Conservation (phyloP, 73 alveolate genomes). For the Tetrahymena thermophila region DNA sequence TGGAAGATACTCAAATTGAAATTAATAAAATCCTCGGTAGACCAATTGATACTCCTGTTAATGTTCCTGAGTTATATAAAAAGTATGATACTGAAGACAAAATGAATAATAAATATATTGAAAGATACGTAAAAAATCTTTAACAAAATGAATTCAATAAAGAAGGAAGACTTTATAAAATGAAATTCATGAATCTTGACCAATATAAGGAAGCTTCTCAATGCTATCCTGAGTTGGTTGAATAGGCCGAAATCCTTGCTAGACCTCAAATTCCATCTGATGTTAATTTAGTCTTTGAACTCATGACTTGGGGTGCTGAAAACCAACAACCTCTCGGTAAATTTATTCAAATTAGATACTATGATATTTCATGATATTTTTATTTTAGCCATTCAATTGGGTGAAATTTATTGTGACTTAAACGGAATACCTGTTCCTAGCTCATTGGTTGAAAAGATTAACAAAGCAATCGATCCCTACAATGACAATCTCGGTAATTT, state of each 20-base stretch:
- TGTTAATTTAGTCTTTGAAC: background rate
- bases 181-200: background rate
- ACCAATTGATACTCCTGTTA: background rate
- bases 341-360: background rate
- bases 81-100: background rate
- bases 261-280: background rate
- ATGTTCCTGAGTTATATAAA: background rate
- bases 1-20: background rate
- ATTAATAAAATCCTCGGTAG: background rate
- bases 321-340: background rate
- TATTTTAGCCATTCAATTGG: background rate
- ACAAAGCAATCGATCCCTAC: background rate
- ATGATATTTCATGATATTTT: background rate
- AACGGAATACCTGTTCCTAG: background rate
- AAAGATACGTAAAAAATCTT: background rate
- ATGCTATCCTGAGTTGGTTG: background rate
- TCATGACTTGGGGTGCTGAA: constrained; percentile 3
- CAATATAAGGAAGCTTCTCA: background rate
- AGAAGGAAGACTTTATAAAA: background rate
- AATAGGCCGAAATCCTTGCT: background rate
- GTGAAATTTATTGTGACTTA: background rate
- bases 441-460: background rate
- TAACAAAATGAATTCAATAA: background rate
- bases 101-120: background rate
- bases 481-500: background rate